These are phyloP conservation scores for Aspergillus sparsus DNA, from an alignment of 495 filamentous ascomycete species.

Conservation along the genomic window DNA sequence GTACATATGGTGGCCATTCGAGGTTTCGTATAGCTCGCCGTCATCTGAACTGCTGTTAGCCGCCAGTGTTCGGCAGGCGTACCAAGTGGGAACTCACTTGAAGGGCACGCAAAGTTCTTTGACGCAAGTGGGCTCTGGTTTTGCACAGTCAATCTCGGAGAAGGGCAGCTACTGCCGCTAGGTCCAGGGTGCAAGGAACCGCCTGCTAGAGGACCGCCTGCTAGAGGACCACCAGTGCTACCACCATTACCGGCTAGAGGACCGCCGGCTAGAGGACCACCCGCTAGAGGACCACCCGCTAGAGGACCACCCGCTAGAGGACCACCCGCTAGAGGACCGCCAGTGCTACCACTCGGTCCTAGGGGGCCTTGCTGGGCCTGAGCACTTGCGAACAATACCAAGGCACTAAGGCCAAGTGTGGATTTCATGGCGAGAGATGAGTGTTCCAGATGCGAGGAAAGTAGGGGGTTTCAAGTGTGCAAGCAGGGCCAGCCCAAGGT, in stretches of 20 bases:
- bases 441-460: background rate
- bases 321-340: background rate
- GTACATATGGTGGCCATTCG: background rate
- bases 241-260: no score
- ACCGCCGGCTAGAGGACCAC: no score
- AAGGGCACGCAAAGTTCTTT: background rate
- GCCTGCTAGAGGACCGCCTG: background rate
- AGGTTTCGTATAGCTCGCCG: background rate
- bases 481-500: background rate
- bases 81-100: background rate
- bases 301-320: background rate
- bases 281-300: no score
- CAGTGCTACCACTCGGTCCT: background rate
- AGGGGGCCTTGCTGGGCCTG: background rate
- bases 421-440: background rate
- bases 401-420: background rate
- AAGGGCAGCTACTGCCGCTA: background rate
- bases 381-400: background rate
- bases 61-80: background rate
- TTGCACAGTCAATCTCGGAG: background rate
- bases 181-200: background rate
- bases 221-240: background rate
- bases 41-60: background rate
- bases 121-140: background rate
- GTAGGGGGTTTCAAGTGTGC: background rate